phyloP scores from a whole-genome alignment of 257 asterid genomes.

The Dorcoceras hygrometricum region DNA sequence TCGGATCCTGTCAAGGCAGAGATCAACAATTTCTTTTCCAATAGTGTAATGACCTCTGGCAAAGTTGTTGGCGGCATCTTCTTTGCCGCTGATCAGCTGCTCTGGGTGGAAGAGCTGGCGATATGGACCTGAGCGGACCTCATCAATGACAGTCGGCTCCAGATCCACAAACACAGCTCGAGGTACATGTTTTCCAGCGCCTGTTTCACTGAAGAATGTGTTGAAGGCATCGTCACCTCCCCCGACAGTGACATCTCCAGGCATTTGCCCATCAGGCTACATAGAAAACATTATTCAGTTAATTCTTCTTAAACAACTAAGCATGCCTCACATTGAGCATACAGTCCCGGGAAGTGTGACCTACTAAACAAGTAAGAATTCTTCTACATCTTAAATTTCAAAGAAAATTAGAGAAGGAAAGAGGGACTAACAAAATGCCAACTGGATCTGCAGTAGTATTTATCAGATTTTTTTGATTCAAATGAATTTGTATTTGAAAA shows the following conservation, averaged over 20 bases:
- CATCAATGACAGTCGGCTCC: constrained; percentile 59
- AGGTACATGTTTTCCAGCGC: constrained; percentile 59
- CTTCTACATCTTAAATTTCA: background rate
- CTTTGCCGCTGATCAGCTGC: constrained; percentile 57
- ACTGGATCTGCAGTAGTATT: background rate
- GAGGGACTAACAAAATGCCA: background rate
- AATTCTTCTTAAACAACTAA: background rate
- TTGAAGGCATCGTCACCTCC: constrained; percentile 62
- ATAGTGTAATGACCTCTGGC: constrained; percentile 63
- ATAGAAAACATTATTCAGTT: background rate
- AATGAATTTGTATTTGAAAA: too few species aligned
- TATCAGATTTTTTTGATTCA: too few species aligned
- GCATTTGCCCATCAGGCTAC: constrained; percentile 71
- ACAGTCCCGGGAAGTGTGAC: background rate
- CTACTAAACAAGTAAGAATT: background rate
- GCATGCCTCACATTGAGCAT: too few species aligned
- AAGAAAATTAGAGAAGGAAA: background rate
- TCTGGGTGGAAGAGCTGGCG: constrained; percentile 62
- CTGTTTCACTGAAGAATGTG: constrained; percentile 59
- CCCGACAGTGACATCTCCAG: constrained; percentile 48
- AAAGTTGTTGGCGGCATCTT: constrained; percentile 61
- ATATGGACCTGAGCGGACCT: constrained; percentile 55
- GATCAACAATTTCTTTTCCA: constrained; percentile 55
- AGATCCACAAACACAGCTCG: constrained; percentile 56
- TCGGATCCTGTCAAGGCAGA: constrained; percentile 57